Base-by-base conservation (phyloP, 202 grass and related monocot species). In the Setaria italica region DNA sequence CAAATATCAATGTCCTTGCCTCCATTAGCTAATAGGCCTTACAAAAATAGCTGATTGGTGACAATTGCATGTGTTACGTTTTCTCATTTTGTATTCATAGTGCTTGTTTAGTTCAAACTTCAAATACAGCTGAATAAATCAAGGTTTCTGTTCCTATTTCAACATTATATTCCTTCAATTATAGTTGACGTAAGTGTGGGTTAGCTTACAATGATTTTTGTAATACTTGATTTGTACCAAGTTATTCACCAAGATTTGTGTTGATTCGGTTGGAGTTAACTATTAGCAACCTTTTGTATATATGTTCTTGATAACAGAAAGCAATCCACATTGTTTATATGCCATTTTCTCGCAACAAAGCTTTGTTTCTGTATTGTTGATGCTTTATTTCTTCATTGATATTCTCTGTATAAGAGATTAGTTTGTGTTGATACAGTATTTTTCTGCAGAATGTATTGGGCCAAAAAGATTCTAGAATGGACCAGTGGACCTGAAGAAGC, bases 391-490 rank as follows among this genome's bases (percentile, higher is more conserved):
- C 30, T 41, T 59, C 68, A 67, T 70, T 67, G 19, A 56, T 59
- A 47, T 74, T 67, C 11, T 49, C 49, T 33, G 2, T 41, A 43
- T 54, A 62, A 53, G 15, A 74, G 79, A 62, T 48, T 84, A 4
- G 34, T 39, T 33, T 90, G 35, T 70, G 14, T 73, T 91, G 49
- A 91, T n/a, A 68, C 70, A 42, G 4, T 79, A 50, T 60, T 12
- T 81, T 15, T 85, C 76, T 62, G 65, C 81, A 98, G 95, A 77
- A 98, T 98, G 95, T 98, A 95, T 84, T 98, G 95, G 95, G 95
- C 93, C 9, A 98, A 98, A 85, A 98, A 98, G 51, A 95, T 95
- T 88, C 77, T 98, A 69, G 95, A 98, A 82, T 98, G 95, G 95
- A 98, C 95, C 29, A 91, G 62, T 89, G 60, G 84, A 13, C 93